These are phyloP conservation scores for Chlorociboria aeruginascens DNA, from an alignment of 495 filamentous ascomycete genomes.

Conservation along the genomic window DNA sequence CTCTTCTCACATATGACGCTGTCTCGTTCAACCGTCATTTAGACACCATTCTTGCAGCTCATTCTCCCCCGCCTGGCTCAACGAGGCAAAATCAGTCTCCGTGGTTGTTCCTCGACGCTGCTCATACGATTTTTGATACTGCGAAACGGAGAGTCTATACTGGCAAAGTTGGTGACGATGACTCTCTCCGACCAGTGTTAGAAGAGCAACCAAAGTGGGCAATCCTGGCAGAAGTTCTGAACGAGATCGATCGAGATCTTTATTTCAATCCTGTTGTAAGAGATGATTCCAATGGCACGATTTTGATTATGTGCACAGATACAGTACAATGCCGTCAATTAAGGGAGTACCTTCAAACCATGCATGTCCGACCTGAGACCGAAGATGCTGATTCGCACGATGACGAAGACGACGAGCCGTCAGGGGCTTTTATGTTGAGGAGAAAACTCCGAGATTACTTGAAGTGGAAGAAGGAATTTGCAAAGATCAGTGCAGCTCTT, in stretches of 20 bases:
- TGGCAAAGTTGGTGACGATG: conserved; percentile 35
- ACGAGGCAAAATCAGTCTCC: conserved; percentile 83
- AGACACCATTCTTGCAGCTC: conserved; percentile 85
- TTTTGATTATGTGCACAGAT: conserved; percentile 91
- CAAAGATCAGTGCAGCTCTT: conserved; percentile 63
- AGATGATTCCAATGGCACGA: conserved; percentile 84
- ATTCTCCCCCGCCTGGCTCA: conserved; percentile 77
- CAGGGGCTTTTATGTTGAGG: conserved; percentile 80
- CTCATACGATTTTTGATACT: conserved; percentile 85
- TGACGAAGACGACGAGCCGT: conserved; percentile 39
- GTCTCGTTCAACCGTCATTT: conserved; percentile 88
- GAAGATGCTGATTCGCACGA: conserved; percentile 29
- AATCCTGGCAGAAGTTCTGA: conserved; percentile 70
- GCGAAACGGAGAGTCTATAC: conserved; percentile 85
- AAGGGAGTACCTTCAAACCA: conserved; percentile 80
- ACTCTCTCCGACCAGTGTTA: conserved; percentile 73
- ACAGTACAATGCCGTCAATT: conserved; percentile 80
- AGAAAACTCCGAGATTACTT: conserved; percentile 78
- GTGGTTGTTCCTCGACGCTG: conserved; percentile 93
- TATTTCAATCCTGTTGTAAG: conserved; percentile 64
- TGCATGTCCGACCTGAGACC: conserved; percentile 59
- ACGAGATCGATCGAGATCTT: conserved; percentile 85
- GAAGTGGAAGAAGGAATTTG: conserved; percentile 82
- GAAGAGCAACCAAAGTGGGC: conserved; percentile 95
- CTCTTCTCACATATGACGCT: conserved; percentile 73